Conservation (phyloP, 192 early-diverging fungal genomes). For the Linnemannia elongata region DNA sequence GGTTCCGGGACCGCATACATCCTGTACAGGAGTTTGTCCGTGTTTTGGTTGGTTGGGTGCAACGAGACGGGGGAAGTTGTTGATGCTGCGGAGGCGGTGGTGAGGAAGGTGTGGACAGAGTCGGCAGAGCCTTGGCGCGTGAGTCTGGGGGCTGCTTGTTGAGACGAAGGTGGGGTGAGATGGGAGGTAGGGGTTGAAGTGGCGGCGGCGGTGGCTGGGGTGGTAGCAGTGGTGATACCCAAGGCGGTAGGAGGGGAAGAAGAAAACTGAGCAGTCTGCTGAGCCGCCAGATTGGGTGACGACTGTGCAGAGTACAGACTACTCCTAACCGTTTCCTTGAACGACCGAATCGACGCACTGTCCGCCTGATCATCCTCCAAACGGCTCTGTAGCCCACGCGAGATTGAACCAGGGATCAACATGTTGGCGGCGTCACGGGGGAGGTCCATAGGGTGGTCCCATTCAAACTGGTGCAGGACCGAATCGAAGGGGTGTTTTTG, state of each 20-base stretch:
- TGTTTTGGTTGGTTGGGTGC: conserved; percentile 27
- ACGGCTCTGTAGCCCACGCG: conserved; percentile 21
- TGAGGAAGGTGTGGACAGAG: conserved; percentile 9
- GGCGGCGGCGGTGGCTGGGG: neutral
- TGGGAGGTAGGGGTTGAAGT: neutral
- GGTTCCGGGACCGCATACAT: conserved; percentile 47
- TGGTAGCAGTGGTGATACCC: neutral
- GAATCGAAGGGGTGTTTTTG: conserved; percentile 30
- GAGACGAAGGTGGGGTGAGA: neutral
- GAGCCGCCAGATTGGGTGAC: neutral
- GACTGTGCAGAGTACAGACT: conserved; percentile 14
- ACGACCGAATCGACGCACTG: conserved; percentile 31
- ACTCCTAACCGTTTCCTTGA: conserved; percentile 44
- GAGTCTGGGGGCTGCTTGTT: neutral
- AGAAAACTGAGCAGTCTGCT: neutral
- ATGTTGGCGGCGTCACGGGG: conserved; percentile 11
- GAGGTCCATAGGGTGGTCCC: conserved; percentile 36
- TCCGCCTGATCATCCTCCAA: conserved; percentile 30
- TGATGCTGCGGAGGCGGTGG: neutral
- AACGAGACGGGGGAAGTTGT: conserved; percentile 27
- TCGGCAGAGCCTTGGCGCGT: conserved; percentile 22
- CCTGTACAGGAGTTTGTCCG: conserved; percentile 44
- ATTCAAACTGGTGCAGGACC: conserved; percentile 51
- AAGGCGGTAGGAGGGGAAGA: neutral
- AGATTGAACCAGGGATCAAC: conserved; percentile 26